Evolutionary conservation across 306 rosid genomes (phyloP).

Genomic region (Vigna unguiculata): DNA sequence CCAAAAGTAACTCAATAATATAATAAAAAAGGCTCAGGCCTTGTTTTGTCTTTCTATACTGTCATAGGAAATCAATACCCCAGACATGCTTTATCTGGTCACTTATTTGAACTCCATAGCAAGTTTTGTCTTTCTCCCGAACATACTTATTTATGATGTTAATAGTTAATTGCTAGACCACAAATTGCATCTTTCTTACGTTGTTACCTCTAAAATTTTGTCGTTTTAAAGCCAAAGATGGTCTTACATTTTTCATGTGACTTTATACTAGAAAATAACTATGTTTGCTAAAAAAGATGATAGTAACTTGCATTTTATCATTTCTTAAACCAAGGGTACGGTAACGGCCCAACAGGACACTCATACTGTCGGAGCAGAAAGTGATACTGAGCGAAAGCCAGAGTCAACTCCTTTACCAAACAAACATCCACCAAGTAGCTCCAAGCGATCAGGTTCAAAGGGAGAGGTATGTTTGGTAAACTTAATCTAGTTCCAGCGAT

Average conservation of each 20-base stretch:
- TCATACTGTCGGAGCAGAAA: constrained; percentile 53
- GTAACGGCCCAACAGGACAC: constrained; percentile 56
- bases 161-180: constrained; percentile 22
- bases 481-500: too few relatives aligned
- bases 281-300: constrained; percentile 14
- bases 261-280: neutral
- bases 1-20: neutral
- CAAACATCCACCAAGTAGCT: constrained; percentile 52
- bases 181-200: neutral
- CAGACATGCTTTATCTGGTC: neutral
- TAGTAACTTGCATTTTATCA: constrained; percentile 28
- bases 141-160: constrained; percentile 5
- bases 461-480: constrained; percentile 68
- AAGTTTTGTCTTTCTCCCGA: neutral
- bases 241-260: neutral
- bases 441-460: constrained; percentile 62
- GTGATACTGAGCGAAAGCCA: constrained; percentile 53
- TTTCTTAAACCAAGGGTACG: constrained; percentile 41
- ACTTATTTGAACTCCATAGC: neutral
- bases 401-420: constrained; percentile 50
- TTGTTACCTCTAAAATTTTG: constrained; percentile 16
- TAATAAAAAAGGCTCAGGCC: neutral
- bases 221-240: constrained; percentile 29
- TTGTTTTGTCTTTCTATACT: neutral
- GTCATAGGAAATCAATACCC: neutral